phyloP scores from a whole-genome alignment of 805 yeast species.

The Ogataea haglerorum region DNA sequence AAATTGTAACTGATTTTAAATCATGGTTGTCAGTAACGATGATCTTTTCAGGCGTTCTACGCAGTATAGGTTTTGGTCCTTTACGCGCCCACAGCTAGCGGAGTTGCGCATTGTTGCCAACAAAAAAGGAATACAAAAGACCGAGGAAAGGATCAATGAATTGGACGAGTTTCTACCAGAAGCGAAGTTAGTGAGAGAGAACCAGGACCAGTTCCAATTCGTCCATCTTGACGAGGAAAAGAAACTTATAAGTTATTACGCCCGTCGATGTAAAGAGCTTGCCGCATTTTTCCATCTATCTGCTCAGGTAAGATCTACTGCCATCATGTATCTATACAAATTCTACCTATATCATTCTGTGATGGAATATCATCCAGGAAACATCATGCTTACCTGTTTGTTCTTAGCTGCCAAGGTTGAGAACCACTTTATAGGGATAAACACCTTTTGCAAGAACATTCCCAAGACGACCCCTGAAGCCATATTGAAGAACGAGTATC shows the following conservation, averaged over 20 bases:
- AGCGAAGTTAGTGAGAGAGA: constrained; percentile 16
- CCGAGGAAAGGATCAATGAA: constrained; percentile 27
- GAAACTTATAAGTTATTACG: constrained; percentile 63
- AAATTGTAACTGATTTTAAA: not conserved
- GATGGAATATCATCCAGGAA: constrained; percentile 85
- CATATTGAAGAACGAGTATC: constrained; percentile 76
- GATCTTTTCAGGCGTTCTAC: constrained; percentile 85
- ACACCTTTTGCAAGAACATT: constrained; percentile 69
- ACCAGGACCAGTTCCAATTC: constrained; percentile 33
- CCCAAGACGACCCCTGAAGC: constrained; percentile 63
- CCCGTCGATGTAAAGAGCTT: constrained; percentile 65
- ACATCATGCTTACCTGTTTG: constrained; percentile 73
- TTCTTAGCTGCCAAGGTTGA: constrained; percentile 93
- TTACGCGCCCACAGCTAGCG: constrained; percentile 53
- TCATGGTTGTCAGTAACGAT: constrained; percentile 57
- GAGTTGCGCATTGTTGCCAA: constrained; percentile 49
- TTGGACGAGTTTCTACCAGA: constrained; percentile 19
- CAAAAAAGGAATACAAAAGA: constrained; percentile 46
- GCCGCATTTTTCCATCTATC: constrained; percentile 78
- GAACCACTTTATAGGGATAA: constrained; percentile 82
- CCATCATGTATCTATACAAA: constrained; percentile 74
- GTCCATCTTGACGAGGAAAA: constrained; percentile 70
- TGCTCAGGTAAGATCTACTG: constrained; percentile 84
- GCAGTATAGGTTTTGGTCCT: constrained; percentile 87
- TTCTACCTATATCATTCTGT: constrained; percentile 80